A percentile compares a stretch with the other conserved stretches of the same genome.
Evolutionary conservation across 2,329 filamentous ascomycete genomes (phyloP).

Genomic region (Ophiosphaerella herpotricha): DNA sequence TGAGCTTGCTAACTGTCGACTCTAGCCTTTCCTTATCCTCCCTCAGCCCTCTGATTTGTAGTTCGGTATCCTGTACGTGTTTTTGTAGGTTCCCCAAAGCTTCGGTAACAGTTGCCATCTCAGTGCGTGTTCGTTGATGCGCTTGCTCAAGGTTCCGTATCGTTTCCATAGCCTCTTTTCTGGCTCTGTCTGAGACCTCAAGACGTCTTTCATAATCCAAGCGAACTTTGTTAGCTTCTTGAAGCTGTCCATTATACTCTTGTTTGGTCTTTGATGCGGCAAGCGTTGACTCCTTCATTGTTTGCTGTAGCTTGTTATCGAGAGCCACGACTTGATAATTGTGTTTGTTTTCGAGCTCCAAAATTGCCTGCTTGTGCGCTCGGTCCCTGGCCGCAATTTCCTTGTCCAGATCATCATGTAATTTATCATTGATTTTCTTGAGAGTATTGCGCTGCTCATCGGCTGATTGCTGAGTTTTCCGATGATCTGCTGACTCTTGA

Average conservation of each 20-base stretch:
- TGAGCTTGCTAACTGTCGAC: conserved; percentile 15
- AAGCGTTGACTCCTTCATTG: conserved; percentile 31
- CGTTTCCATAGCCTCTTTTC: conserved; percentile 32
- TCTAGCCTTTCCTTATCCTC: conserved; percentile 31
- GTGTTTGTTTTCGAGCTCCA: conserved; percentile 55
- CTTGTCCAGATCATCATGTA: conserved; percentile 72
- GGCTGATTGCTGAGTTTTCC: conserved; percentile 60
- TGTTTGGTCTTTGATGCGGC: conserved; percentile 36
- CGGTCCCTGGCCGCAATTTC: conserved; percentile 60
- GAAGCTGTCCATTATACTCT: conserved; percentile 42
- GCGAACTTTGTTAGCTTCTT: conserved; percentile 26
- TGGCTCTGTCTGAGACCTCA: conserved; percentile 28
- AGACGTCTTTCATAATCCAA: conserved; percentile 35
- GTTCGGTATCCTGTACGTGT: conserved; percentile 27
- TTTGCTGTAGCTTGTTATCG: conserved; percentile 43
- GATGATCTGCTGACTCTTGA: conserved; percentile 75
- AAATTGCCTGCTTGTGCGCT: conserved; percentile 35
- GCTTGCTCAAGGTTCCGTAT: conserved; percentile 32
- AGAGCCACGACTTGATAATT: conserved; percentile 47
- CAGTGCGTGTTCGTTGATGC: conserved; percentile 29
- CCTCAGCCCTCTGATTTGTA: conserved; percentile 48
- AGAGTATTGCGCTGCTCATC: conserved; percentile 57
- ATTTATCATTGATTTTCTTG: conserved; percentile 69
- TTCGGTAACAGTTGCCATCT: conserved; percentile 28
- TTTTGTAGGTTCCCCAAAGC: conserved; percentile 30